Conservation (phyloP, 495 filamentous ascomycete species). For the Pyrenula aspistea region DNA sequence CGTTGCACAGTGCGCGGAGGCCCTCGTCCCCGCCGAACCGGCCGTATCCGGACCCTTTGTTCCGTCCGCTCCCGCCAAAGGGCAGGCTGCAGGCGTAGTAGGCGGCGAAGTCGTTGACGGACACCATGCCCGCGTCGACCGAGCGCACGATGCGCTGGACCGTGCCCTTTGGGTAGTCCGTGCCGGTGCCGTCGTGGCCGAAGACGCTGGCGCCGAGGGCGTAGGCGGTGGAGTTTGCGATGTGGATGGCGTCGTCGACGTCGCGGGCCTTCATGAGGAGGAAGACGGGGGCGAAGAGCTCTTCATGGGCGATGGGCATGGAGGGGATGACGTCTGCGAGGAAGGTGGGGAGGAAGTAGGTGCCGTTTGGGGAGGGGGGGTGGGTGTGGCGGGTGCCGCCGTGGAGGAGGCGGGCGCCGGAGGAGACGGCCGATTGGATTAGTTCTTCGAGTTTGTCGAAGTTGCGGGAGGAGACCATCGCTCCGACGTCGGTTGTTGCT, state of each 20-base stretch:
- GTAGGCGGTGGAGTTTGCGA: constrained; percentile 69
- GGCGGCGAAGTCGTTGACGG: constrained; percentile 86
- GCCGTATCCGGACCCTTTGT: constrained; percentile 79
- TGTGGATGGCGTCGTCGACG: constrained; percentile 47
- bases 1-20: constrained; percentile 68
- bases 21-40: constrained; percentile 89
- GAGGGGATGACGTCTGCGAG: constrained; percentile 67
- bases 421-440: constrained; percentile 60
- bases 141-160: constrained; percentile 49
- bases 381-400: constrained; percentile 68
- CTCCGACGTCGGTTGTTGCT: constrained; percentile 59
- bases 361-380: constrained; percentile 57
- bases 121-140: constrained; percentile 77
- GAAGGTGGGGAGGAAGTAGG: constrained; percentile 86
- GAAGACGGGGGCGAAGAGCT: constrained; percentile 88
- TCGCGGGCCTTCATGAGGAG: constrained; percentile 60
- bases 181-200: constrained; percentile 38
- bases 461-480: constrained; percentile 66
- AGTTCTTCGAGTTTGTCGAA: constrained; percentile 61
- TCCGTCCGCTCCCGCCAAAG: constrained; percentile 56
- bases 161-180: constrained; percentile 17
- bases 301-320: constrained; percentile 80
- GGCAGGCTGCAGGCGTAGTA: constrained; percentile 89
- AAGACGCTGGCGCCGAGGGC: constrained; percentile 78
- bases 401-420: constrained; percentile 68